phyloP scores from a whole-genome alignment of 768 basidiomycete species.

The Glaciozyma antarctica region DNA sequence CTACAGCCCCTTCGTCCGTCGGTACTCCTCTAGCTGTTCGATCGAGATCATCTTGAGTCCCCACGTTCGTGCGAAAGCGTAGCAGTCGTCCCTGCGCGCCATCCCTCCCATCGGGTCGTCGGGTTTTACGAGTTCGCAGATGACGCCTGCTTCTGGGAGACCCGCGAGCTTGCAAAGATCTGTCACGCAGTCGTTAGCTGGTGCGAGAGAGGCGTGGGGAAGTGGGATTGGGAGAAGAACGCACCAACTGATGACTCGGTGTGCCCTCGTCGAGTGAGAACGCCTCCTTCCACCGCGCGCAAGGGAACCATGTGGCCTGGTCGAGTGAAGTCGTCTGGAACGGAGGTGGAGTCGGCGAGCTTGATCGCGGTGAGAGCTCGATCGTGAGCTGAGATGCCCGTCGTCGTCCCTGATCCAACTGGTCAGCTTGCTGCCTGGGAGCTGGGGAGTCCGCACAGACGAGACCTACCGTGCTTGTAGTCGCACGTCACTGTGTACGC shows the following conservation, averaged over 20 bases:
- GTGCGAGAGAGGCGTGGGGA: neutral
- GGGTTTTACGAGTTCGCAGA: conserved; percentile 86
- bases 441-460: neutral
- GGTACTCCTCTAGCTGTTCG: conserved; percentile 48
- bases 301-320: conserved; percentile 95
- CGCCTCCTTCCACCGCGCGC: conserved; percentile 74
- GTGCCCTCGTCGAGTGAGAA: conserved; percentile 79
- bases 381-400: conserved; percentile 95
- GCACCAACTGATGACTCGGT: conserved; percentile 72
- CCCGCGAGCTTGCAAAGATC: conserved; percentile 75
- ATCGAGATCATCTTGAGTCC: conserved; percentile 91
- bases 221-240: neutral
- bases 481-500: conserved; percentile 96
- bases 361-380: conserved; percentile 76
- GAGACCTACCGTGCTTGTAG: conserved; percentile 64
- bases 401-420: conserved; percentile 62
- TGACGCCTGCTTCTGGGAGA: conserved; percentile 61
- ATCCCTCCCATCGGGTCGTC: conserved; percentile 79
- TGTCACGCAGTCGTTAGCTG: conserved; percentile 24
- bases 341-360: conserved; percentile 51
- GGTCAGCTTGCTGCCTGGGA: neutral
- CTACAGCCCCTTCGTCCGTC: conserved; percentile 27
- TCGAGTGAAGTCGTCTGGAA: conserved; percentile 65
- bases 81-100: conserved; percentile 90
- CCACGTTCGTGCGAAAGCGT: conserved; percentile 79